These are phyloP conservation scores for Penicillium dipodomyicola DNA, from an alignment of 495 filamentous ascomycete genomes.

Conservation along the genomic window DNA sequence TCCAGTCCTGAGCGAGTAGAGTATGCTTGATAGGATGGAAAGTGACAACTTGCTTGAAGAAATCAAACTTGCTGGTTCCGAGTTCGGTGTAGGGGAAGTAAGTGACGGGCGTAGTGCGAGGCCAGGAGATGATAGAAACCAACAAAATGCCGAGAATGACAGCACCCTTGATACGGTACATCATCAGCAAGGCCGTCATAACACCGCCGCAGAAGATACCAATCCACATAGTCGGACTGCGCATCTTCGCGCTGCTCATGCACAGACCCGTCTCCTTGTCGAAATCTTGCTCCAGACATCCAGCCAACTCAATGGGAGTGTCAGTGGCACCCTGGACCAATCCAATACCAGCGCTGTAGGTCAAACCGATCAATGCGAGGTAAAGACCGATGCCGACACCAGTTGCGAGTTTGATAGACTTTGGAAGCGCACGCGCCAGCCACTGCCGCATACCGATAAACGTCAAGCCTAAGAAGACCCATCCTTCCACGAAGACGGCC, in stretches of 20 bases:
- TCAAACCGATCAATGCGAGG: conserved; percentile 75
- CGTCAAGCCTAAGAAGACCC: conserved; percentile 66
- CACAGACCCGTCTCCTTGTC: conserved; percentile 49
- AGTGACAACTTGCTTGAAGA: conserved; percentile 78
- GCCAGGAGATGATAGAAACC: conserved; percentile 83
- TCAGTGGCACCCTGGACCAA: conserved; percentile 57
- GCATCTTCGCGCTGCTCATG: conserved; percentile 59
- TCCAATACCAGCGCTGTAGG: conserved; percentile 76
- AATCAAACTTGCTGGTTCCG: conserved; percentile 68
- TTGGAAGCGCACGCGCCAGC: conserved; percentile 73
- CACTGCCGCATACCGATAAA: conserved; percentile 76
- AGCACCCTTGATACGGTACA: conserved; percentile 80
- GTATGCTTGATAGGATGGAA: conserved; percentile 71
- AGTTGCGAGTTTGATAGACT: conserved; percentile 78
- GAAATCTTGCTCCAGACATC: conserved; percentile 45
- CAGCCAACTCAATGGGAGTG: conserved; percentile 67
- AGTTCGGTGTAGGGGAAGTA: conserved; percentile 69
- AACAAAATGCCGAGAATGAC: conserved; percentile 77
- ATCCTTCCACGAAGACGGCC: conserved; percentile 80
- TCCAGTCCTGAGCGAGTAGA: conserved; percentile 66
- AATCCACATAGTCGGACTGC: conserved; percentile 75
- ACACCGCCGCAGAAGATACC: conserved; percentile 81
- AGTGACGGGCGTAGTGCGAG: conserved; percentile 66
- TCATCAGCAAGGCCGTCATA: conserved; percentile 71
- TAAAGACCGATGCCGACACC: conserved; percentile 80